These are phyloP conservation scores for Corymbia citriodora DNA, from an alignment of 441 rosid species.

Conservation along the genomic window DNA sequence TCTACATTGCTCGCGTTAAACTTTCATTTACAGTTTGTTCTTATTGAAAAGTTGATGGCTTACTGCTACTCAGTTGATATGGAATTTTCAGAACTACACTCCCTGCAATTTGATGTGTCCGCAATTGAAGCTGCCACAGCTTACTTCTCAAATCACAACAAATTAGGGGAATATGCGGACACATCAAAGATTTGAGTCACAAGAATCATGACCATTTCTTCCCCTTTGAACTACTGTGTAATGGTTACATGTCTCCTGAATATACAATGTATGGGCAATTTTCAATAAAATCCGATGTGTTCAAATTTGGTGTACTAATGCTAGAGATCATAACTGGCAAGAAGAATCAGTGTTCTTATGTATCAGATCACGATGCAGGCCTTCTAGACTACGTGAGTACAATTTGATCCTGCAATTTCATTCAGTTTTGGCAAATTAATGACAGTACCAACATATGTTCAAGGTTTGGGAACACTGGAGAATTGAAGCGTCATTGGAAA, in stretches of 20 bases:
- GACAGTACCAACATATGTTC: background rate
- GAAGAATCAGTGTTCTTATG: background rate
- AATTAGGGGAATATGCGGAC: no score
- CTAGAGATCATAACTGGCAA: background rate
- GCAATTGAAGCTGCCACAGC: no score
- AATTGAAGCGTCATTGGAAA: background rate
- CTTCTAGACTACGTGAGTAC: background rate
- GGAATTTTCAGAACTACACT: background rate
- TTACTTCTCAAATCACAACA: no score
- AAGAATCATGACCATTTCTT: background rate
- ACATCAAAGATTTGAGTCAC: background rate
- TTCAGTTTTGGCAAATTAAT: background rate
- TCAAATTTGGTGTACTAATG: background rate
- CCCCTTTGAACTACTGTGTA: fast-evolving
- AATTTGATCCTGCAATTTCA: background rate
- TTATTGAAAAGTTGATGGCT: background rate
- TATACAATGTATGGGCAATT: background rate
- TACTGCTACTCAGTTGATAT: background rate
- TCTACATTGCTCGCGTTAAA: background rate
- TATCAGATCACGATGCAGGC: background rate
- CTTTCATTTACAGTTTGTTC: background rate
- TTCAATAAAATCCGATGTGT: background rate
- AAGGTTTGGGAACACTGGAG: background rate
- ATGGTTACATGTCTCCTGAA: background rate
- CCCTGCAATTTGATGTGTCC: background rate